A percentile compares a stretch with the other conserved stretches of the same genome.
phyloP scores from a whole-genome alignment of 148 eudicot genomes.

The Arctostaphylos glauca region DNA sequence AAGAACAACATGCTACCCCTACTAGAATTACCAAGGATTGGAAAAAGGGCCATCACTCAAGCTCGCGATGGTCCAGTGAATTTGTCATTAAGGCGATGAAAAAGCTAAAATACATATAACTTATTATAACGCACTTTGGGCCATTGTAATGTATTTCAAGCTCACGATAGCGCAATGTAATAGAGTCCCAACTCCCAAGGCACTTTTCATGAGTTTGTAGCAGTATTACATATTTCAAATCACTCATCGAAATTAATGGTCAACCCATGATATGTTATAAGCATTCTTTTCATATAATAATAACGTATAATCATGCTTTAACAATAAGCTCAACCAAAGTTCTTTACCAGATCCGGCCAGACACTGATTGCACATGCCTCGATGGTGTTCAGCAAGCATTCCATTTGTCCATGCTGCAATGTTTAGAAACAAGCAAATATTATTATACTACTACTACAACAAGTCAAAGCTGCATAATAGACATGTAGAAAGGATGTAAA shows the following conservation, averaged over 20 bases:
- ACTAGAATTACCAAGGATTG: background rate
- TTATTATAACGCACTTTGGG: no score
- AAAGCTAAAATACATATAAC: background rate
- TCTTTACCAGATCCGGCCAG: conserved; percentile 74
- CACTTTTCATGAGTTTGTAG: no score
- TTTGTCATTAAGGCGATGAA: background rate
- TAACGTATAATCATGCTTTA: background rate
- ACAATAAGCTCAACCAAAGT: background rate
- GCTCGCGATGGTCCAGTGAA: background rate
- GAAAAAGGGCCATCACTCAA: conserved; percentile 1
- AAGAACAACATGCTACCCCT: background rate
- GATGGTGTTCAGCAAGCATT: conserved; percentile 77
- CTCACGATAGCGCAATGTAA: no score
- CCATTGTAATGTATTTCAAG: no score
- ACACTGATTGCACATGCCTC: conserved; percentile 82
- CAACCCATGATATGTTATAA: background rate
- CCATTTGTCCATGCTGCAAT: conserved; percentile 77
- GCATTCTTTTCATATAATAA: background rate
- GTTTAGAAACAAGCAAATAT: conserved; percentile 13
- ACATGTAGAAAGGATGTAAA: background rate
- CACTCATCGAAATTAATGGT: background rate
- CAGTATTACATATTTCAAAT: background rate
- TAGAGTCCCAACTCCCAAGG: no score
- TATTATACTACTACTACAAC: background rate
- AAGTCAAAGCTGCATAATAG: background rate